Conservation (phyloP, 75 land plant species). For the Cunninghamia lanceolata region DNA sequence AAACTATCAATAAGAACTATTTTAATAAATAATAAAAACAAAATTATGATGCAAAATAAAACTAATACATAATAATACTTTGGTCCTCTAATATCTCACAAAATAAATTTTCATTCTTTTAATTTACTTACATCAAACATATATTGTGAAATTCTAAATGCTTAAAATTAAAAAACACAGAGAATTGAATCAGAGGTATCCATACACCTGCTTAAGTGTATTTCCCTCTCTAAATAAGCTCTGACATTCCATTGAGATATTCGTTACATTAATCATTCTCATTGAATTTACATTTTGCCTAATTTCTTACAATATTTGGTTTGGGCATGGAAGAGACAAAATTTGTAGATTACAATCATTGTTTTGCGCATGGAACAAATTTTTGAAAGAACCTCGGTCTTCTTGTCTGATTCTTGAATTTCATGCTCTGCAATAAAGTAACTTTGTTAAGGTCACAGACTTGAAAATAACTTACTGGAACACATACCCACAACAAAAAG, state of each 20-base stretch:
- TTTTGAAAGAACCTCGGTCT: not conserved
- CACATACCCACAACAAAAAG: too few species aligned
- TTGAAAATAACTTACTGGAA: too few species aligned
- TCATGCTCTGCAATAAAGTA: not conserved
- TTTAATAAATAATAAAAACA: too few species aligned
- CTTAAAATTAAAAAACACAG: not conserved
- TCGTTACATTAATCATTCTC: not conserved
- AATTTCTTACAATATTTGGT: not conserved
- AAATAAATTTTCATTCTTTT: too few species aligned
- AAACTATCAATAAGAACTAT: too few species aligned
- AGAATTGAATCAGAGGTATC: not conserved
- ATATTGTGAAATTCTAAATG: too few species aligned
- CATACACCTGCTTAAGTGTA: not conserved
- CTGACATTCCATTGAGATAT: not conserved
- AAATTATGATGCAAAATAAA: too few species aligned
- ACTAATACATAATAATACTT: too few species aligned
- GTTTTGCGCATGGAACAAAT: conserved; percentile 2
- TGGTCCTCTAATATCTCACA: too few species aligned
- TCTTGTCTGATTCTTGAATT: not conserved
- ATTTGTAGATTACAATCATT: not conserved
- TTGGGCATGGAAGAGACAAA: not conserved
- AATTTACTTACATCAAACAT: too few species aligned
- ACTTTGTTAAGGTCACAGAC: not conserved
- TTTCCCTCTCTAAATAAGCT: not conserved
- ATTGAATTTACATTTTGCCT: not conserved